Evolutionary conservation across 2,329 filamentous ascomycete genomes (phyloP).

Genomic region (Cladorrhinum sp.): DNA sequence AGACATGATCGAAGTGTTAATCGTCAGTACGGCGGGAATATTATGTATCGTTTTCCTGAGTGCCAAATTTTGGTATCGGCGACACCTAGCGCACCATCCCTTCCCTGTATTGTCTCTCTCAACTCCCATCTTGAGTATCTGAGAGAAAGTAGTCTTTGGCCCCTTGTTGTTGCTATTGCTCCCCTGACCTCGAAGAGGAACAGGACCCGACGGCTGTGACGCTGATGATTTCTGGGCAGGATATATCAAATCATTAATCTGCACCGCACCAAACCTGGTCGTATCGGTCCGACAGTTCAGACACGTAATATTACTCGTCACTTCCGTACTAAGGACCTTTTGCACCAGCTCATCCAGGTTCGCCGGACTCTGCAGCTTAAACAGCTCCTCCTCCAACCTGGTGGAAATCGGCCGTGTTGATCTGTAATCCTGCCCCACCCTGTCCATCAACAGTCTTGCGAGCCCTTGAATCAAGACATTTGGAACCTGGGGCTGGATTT

Average conservation of each 20-base stretch:
- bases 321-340: slow-evolving; percentile 64
- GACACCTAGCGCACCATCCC: slow-evolving; percentile 91
- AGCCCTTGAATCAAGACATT: slow-evolving; percentile 76
- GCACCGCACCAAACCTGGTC: slow-evolving; percentile 71
- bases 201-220: slow-evolving; percentile 30
- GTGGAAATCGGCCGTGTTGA: slow-evolving; percentile 60
- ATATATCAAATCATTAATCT: slow-evolving; percentile 84
- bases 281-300: slow-evolving; percentile 86
- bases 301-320: slow-evolving; percentile 74
- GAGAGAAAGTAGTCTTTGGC: slow-evolving; percentile 70
- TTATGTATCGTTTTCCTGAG: slow-evolving; percentile 81
- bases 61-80: slow-evolving; percentile 82
- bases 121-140: slow-evolving; percentile 87
- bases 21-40: slow-evolving; percentile 79
- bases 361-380: slow-evolving; percentile 16
- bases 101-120: slow-evolving; percentile 85
- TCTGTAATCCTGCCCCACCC: slow-evolving; percentile 73
- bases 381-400: slow-evolving; percentile 65
- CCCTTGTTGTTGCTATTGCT: slow-evolving; percentile 34
- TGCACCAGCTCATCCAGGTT: slow-evolving; percentile 27
- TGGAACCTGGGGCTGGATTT: slow-evolving; percentile 65
- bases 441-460: slow-evolving; percentile 80
- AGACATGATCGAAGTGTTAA: slow-evolving; percentile 75
- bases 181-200: slow-evolving; percentile 41
- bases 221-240: slow-evolving; percentile 62